These are phyloP conservation scores for Gossypium davidsonii DNA, from an alignment of 441 rosid genomes.

Conservation along the genomic window DNA sequence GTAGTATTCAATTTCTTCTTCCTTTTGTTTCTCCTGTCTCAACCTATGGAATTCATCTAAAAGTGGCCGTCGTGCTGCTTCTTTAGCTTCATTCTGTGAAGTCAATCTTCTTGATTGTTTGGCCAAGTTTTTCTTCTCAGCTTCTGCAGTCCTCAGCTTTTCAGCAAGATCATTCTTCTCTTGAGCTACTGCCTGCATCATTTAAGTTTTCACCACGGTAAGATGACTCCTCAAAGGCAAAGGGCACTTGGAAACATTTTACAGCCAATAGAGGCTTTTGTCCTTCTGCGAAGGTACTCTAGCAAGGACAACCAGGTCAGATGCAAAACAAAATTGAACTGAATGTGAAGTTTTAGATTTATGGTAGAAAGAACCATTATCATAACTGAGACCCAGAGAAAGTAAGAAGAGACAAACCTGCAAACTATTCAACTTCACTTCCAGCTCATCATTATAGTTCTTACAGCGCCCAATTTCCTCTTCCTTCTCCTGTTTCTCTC, in stretches of 20 bases:
- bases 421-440: constrained; percentile 72
- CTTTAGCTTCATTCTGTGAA: constrained; percentile 47
- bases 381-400: background rate
- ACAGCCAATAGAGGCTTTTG: background rate
- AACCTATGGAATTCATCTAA: constrained; percentile 77
- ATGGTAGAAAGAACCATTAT: too few relatives aligned
- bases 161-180: constrained; percentile 74
- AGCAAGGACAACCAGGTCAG: too few relatives aligned
- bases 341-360: too few relatives aligned
- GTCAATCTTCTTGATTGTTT: constrained; percentile 52
- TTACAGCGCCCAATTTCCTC: constrained; percentile 87
- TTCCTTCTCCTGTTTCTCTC: constrained; percentile 87
- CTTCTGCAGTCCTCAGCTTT: constrained; percentile 78
- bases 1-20: constrained; percentile 59
- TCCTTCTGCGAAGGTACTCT: background rate
- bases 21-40: constrained; percentile 82
- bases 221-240: background rate
- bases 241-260: background rate
- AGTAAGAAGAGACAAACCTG: constrained; percentile 49
- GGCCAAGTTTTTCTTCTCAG: constrained; percentile 79
- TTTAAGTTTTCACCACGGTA: background rate
- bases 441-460: constrained; percentile 86
- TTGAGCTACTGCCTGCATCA: constrained; percentile 38
- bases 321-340: too few relatives aligned
- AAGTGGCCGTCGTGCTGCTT: constrained; percentile 73